These are phyloP conservation scores for Vitis cinerea DNA, from an alignment of 164 flowering plant species.

Conservation along the genomic window DNA sequence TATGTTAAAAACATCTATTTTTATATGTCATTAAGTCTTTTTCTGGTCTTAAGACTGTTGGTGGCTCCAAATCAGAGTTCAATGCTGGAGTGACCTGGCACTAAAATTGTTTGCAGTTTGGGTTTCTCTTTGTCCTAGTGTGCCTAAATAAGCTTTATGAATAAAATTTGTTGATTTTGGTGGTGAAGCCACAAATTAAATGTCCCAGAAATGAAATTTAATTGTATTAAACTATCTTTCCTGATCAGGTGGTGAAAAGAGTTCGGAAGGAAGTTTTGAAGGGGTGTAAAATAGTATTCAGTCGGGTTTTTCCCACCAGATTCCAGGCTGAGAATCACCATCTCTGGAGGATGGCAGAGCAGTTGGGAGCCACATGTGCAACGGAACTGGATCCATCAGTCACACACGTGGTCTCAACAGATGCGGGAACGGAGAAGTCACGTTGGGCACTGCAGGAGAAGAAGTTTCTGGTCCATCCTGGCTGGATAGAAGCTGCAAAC, in stretches of 20 bases:
- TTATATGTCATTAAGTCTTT: too few species aligned
- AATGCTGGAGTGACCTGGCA: too few species aligned
- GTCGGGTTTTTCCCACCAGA: constrained; percentile 51
- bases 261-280: constrained; percentile 51
- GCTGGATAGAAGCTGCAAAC: constrained; percentile 78
- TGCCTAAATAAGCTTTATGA: too few species aligned
- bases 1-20: too few species aligned
- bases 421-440: constrained; percentile 67
- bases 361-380: constrained; percentile 69
- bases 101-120: too few species aligned
- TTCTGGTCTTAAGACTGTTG: too few species aligned
- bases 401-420: constrained; percentile 68
- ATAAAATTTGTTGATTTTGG: too few species aligned
- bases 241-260: constrained; percentile 48
- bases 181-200: too few species aligned
- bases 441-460: constrained; percentile 65
- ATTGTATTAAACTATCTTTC: too few species aligned
- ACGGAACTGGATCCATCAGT: constrained; percentile 59
- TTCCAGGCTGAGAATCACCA: constrained; percentile 44
- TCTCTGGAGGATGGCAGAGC: constrained; percentile 76
- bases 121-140: too few species aligned
- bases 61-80: too few species aligned
- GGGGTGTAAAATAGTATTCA: constrained; percentile 73
- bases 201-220: too few species aligned
- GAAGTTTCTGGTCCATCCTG: constrained; percentile 60